Evolutionary conservation across 305 asterid genomes (phyloP), one percentile per base, ranked within the genome.

Genomic region (Fraxinus paxiana): DNA sequence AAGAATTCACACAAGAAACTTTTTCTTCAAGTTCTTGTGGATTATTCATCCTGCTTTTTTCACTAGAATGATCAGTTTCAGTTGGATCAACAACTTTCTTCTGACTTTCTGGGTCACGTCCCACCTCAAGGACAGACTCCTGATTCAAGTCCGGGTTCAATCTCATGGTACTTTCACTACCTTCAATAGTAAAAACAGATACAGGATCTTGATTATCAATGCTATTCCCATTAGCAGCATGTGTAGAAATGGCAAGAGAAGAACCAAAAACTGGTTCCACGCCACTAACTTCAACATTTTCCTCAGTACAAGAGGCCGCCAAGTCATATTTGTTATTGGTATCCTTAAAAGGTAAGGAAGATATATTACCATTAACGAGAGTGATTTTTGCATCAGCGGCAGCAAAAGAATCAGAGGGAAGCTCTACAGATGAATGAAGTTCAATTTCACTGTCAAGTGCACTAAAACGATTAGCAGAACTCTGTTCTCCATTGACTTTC

Each of bases 1-100:
- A 20, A 28, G 81, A 35, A 51, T 34, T 8, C 69, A 56, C 75
- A 82, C 87, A 78, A 54, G 79, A 82, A 82, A 81, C 81, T 85
- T 82, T 79, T 74, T 74, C 81, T 84, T 85, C 34, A 15, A 56
- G 74, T 78, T 61, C 74, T 46, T 30, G 78, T 73, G 59, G 31
- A 24, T 65, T 28, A 65, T 65, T 65, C 38, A 34, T 24, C 20
- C 78, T 51, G 75, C 43, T 69, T 79, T 46, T 83, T 48, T 18
- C 63, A 51, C 30, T 71, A 5, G 77, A 77, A 48, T 22, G 77
- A 73, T 77, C 81, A 37, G 75, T 65, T 18, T 63, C 76, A 34
- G 35, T 75, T 41, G 61, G 26, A 67, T 37, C 41, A 12, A 77
- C 77, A 79, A 46, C 37, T 35, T 71, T 83, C 59, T 46, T 41